Base-by-base conservation (phyloP, 768 basidiomycete species). In the Rhizopogon vinicolor region DNA sequence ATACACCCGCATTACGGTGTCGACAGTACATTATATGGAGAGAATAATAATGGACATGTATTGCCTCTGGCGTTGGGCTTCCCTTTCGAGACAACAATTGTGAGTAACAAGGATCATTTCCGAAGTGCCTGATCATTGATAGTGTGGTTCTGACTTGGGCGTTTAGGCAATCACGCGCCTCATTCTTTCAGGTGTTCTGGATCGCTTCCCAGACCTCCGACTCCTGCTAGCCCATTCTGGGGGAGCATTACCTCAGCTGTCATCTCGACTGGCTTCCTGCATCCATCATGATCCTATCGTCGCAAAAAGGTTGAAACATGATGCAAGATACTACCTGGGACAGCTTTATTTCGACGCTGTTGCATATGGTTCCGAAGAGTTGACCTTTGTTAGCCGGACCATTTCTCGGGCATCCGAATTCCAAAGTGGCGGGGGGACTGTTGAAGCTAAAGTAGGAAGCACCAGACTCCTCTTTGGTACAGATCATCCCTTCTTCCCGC, bases 401-500 rank as follows among this genome's bases (percentile, higher is more conserved):
- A 76, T 92, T 41, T 79, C 80, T 43, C 82, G 92, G 9, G 78
- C 89, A 1, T 72, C 63, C 7, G 68, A 71, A 44, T 87, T 82
- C 68, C 68, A 70, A 7, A n/a, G 28, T 55, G 57, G 69, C 13
- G 71, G 71, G 7, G 62, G 70, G 48, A 65, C 71, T 54, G 59
- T 58, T 35, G 51, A 69, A n/a, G 61, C 63, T 7, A 61, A 70
- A 56, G 41, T 70, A 49, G 87, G 87, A 35, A 85, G 81, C 57
- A 72, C 73, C 55, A 75, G 79, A 62, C 80, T 91, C 76, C 64
- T 93, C 39, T 93, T 91, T 62, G 92, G 92, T 19, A 93, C 91
- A 31, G 92, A 93, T 65, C 89, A 93, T 67, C 92, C 91, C 0
- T 93, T 93, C 77, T 94, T 94, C 74, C 93, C 92, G 14, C 93